These are phyloP conservation scores for Neurospora sublineolata DNA, from an alignment of 495 filamentous ascomycete species.

Conservation along the genomic window DNA sequence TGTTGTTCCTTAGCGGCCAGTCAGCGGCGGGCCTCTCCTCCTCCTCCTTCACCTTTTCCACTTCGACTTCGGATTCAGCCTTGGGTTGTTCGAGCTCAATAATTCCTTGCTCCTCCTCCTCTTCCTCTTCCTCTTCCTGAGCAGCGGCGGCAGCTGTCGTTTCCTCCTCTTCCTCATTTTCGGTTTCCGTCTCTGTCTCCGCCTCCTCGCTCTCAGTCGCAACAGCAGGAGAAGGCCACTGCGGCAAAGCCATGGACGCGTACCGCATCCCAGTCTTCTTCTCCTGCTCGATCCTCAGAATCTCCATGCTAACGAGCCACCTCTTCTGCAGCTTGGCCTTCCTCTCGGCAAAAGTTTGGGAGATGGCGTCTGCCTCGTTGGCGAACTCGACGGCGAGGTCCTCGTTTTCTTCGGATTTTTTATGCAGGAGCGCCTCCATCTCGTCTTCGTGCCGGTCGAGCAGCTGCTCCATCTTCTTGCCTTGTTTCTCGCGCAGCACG, in stretches of 20 bases:
- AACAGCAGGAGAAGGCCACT: constrained; percentile 24
- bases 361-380: constrained; percentile 41
- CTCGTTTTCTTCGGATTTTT: constrained; percentile 39
- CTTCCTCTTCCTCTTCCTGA: background rate
- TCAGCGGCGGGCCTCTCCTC: background rate
- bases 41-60: background rate
- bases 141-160: background rate
- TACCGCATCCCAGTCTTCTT: constrained; percentile 35
- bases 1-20: background rate
- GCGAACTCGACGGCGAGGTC: constrained; percentile 45
- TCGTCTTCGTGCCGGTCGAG: constrained; percentile 54
- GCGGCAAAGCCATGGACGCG: constrained; percentile 34
- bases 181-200: constrained; percentile 7
- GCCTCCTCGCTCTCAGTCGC: background rate
- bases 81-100: background rate
- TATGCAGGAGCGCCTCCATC: constrained; percentile 41
- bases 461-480: constrained; percentile 54
- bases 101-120: background rate
- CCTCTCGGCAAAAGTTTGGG: constrained; percentile 37
- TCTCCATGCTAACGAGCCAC: constrained; percentile 55
- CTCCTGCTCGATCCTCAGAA: constrained; percentile 51
- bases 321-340: constrained; percentile 38
- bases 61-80: background rate
- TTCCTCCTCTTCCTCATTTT: background rate
- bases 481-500: constrained; percentile 67